Conservation (phyloP, 164 flowering plant genomes). For the Liriodendron chinense region DNA sequence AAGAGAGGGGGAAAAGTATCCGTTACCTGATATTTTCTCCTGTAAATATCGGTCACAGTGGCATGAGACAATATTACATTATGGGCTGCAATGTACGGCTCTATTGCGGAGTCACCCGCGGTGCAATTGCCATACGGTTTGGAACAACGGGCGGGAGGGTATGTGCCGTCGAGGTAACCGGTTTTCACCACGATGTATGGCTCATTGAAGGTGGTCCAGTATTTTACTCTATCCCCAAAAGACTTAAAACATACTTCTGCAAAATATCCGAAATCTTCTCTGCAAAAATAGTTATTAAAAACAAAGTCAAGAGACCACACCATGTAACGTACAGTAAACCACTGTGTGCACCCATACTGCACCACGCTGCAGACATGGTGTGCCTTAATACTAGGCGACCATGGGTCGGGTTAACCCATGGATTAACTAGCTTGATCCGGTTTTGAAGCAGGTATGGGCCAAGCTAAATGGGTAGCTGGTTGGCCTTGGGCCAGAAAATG, state of each 20-base stretch:
- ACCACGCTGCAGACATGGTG: too few relatives aligned
- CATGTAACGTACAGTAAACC: too few relatives aligned
- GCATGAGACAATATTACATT: slow-evolving; percentile 12
- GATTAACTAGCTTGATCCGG: too few relatives aligned
- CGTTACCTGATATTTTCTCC: slow-evolving; percentile 7
- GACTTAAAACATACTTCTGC: slow-evolving; percentile 5
- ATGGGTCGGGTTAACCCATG: too few relatives aligned
- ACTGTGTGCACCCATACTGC: too few relatives aligned
- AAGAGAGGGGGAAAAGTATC: too few relatives aligned
- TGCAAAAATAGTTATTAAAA: background rate
- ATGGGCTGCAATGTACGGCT: slow-evolving; percentile 11
- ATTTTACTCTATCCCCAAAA: slow-evolving; percentile 14
- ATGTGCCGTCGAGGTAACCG: slow-evolving; percentile 1
- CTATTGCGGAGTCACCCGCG: background rate
- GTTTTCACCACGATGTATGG: background rate
- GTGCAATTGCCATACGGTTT: background rate
- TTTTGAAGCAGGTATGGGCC: too few relatives aligned
- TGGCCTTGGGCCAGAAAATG: too few relatives aligned
- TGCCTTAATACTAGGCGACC: too few relatives aligned
- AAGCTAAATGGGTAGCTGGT: too few relatives aligned
- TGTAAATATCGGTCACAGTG: slow-evolving; percentile 3
- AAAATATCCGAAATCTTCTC: slow-evolving; percentile 9
- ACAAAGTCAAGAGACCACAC: background rate
- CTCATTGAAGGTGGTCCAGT: slow-evolving; percentile 12
- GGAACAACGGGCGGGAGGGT: slow-evolving; percentile 11